Evolutionary conservation across 1,284 basidiomycete genomes (phyloP).

Genomic region (Cerioporus squamosus): DNA sequence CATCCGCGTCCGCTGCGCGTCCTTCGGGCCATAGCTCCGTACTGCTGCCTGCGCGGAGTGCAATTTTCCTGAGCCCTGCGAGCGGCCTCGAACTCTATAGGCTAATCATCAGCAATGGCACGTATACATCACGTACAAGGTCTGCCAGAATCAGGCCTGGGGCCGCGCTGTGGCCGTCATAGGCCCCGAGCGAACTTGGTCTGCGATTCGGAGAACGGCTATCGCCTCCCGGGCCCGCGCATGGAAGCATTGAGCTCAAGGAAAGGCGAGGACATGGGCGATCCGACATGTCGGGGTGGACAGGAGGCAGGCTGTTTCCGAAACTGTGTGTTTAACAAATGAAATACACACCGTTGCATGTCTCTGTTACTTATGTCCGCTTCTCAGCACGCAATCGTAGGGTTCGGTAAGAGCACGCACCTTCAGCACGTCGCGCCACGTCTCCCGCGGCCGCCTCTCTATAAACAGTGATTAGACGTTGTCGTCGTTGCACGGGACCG

Average conservation of each 20-base stretch:
- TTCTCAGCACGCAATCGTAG: background rate
- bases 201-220: conserved; percentile 4
- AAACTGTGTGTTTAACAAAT: background rate
- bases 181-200: background rate
- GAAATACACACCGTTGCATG: background rate
- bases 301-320: background rate
- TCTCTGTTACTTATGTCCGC: too few species aligned
- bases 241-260: background rate
- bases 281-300: conserved; percentile 5
- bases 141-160: background rate
- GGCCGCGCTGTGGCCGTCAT: background rate
- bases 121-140: conserved; percentile 22
- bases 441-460: background rate
- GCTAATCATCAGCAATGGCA: conserved; percentile 9
- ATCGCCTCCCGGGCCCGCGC: background rate
- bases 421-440: background rate
- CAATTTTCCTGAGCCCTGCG: conserved; percentile 1
- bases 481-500: conserved; percentile 5
- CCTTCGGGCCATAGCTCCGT: conserved; percentile 19
- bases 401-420: background rate
- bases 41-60: conserved; percentile 8
- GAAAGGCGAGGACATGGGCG: background rate
- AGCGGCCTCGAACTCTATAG: conserved; percentile 15
- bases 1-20: too few species aligned
- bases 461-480: conserved; percentile 2